Conservation (phyloP, 1,139 yeast genomes). For the Pichia sp. region DNA sequence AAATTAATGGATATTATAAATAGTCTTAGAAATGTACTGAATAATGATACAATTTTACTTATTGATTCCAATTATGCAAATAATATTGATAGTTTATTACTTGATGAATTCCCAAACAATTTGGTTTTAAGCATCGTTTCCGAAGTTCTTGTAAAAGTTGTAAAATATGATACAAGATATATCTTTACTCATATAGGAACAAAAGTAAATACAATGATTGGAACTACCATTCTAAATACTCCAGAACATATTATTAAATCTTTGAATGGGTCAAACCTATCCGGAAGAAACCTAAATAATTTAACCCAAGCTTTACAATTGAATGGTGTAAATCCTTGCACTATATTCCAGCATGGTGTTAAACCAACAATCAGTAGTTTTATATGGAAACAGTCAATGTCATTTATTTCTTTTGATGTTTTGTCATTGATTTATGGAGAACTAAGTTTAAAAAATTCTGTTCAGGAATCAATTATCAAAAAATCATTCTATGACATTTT, state of each 20-base stretch:
- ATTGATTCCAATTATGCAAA: constrained; percentile 23
- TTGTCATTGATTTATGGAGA: constrained; percentile 20
- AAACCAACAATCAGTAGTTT: constrained; percentile 23
- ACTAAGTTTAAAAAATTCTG: constrained; percentile 10
- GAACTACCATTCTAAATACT: constrained; percentile 14
- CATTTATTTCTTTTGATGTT: constrained; percentile 20
- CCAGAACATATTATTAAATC: constrained; percentile 1
- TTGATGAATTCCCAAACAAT: constrained; percentile 11
- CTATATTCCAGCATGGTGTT: constrained; percentile 20
- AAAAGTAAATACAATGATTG: constrained; percentile 23
- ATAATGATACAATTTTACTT: constrained; percentile 20
- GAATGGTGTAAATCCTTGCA: constrained; percentile 24
- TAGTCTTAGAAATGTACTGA: constrained; percentile 8
- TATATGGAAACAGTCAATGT: constrained; percentile 25
- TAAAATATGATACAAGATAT: constrained; percentile 6
- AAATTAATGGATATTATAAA: constrained; percentile 10
- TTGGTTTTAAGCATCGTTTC: constrained; percentile 21
- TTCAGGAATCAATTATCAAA: constrained; percentile 11
- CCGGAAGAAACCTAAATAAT: constrained; percentile 17
- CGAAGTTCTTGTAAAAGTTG: constrained; percentile 21
- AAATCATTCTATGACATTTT: constrained; percentile 22
- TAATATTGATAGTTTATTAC: constrained; percentile 19
- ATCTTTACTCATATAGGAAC: constrained; percentile 20
- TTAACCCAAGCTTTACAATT: constrained; percentile 19
- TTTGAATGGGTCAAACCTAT: constrained; percentile 18